Evolutionary conservation across 139 green algal species (phyloP), one percentile per base, ranked within the genome.

Genomic region (Coelastrella sp.): DNA sequence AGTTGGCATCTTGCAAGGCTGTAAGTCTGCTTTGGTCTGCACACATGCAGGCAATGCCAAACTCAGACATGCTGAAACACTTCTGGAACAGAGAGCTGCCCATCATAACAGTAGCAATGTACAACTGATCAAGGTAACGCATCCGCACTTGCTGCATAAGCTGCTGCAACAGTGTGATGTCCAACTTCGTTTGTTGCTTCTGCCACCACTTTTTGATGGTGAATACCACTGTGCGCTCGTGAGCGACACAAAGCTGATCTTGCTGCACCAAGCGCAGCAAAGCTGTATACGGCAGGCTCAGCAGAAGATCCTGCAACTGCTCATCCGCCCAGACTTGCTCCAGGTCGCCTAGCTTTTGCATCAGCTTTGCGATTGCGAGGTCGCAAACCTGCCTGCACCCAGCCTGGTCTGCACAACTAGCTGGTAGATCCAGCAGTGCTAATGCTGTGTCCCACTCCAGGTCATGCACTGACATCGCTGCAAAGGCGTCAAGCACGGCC

Each of bases 311-410:
- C 62, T 37, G 62, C 63, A 43, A 43, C 30, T 19, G 3, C 1
- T 17, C 23, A 35, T 73, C 63, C 41, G 63, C 63, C 30, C n/a
- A n/a, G 7, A 73, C 30, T 6, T 43, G 27, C 63, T 73, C 63
- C 63, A 73, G 30, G 32, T 73, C 63, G 8, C 63, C 63, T 37
- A 73, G 32, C 63, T 73, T 37, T 11, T 73, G 63, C 63, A 43
- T 30, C 63, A 73, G 63, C 63, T 73, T 73, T 37, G 15, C 2
- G 8, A 35, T 9, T 48, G 32, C n/a, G 25, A 25, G 19, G 35
- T 21, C 30, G 37, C 35, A 73, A 17, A 73, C 0, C 23, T 21
- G 7, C 62, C 21, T 41, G 13, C 9, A 71, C 25, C 0, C 62
- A 15, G 11, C 27, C 62, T 40, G 62, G 2, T 71, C n/a, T 41